A percentile compares a stretch with the other conserved stretches of the same genome.
Conservation (phyloP, 495 filamentous ascomycete species). For the Barbatosphaeria neglecta region DNA sequence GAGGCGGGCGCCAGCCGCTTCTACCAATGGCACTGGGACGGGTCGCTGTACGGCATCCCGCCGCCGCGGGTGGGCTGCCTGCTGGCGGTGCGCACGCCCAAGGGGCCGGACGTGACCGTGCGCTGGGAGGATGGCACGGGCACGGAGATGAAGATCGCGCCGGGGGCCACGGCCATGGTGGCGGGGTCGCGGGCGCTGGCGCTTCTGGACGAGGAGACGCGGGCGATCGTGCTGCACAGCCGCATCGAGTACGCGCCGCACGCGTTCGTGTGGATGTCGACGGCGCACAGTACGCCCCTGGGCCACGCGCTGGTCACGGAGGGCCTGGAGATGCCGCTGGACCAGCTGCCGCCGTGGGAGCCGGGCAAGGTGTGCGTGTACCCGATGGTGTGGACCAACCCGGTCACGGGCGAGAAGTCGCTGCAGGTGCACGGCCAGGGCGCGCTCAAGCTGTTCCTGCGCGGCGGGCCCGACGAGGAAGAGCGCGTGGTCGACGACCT, state of each 20-base stretch:
- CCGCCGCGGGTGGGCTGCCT: constrained; percentile 17
- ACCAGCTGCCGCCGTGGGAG: constrained; percentile 12
- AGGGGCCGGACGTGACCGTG: constrained; percentile 18
- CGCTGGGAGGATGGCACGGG: constrained; percentile 20
- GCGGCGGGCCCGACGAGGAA: constrained; percentile 9
- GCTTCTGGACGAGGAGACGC: constrained; percentile 12
- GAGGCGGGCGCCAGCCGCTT: constrained; percentile 14
- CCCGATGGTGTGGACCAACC: constrained; percentile 22
- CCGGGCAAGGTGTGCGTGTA: constrained; percentile 15
- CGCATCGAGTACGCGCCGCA: constrained; percentile 21
- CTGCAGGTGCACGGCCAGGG: constrained; percentile 21
- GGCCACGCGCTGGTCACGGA: constrained; percentile 18
- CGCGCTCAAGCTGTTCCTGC: constrained; percentile 18
- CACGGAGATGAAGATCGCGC: constrained; percentile 15
- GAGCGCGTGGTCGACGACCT: constrained; percentile 13
- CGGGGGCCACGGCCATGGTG: constrained; percentile 18
- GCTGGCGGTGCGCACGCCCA: constrained; percentile 18
- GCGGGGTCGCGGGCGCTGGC: constrained; percentile 13
- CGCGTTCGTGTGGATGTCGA: constrained; percentile 22
- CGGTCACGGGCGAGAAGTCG: constrained; percentile 15
- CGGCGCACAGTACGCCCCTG: constrained; percentile 12
- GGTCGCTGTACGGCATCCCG: constrained; percentile 13
- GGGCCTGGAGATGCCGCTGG: constrained; percentile 15
- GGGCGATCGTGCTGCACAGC: constrained; percentile 11
- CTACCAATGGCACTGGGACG: constrained; percentile 23